Base-by-base conservation (phyloP, 2,329 filamentous ascomycete species). In the Epichloe gansuensis region DNA sequence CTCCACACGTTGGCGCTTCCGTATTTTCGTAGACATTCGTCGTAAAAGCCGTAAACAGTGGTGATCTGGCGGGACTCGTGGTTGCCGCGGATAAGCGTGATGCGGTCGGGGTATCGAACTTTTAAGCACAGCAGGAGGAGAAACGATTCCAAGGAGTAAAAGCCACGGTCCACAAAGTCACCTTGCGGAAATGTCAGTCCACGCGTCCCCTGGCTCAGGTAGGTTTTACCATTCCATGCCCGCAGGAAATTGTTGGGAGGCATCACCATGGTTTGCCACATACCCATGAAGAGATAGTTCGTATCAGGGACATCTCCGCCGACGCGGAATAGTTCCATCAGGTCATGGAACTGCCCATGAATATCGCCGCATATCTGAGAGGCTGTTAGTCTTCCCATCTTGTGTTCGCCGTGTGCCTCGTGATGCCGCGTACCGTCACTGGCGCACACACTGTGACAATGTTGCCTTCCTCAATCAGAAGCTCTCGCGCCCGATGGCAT, bases 31-130 rank as follows among this genome's bases (percentile, higher is more conserved):
- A 96, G 76, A 64, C 91, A 97, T 72, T 97, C 91, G 65, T 97
- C 91, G 73, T 97, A 97, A 73, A 97, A 97, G 57, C 91, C 91
- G 67, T 97, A 97, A 13, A 97, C 91, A 5, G 89, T 95, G 23
- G 91, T 97, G 59, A 97, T 97, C 69, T 97, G 91, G 54, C 91
- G 83, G 45, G 91, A 96, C 71, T 97, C 91, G 74, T 95, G 90
- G 67, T 95, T 95, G 58, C 91, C 91, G 58, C 91, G 81, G 63
- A 97, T 95, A 43, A 97, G 79, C 4, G 93, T 97, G 74, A 97
- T 96, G 60, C 93, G 88, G 69, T 97, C 90, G 51, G 91, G 93
- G 66, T 97, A 97, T 67, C 91, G 86, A 56, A 97, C 91, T 77
- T 97, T 97, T 62, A 97, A 82, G 66, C 90, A 95, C 51, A 98